Evolutionary conservation across 768 basidiomycete species (phyloP).

Genomic region (Termitomyces sp.): DNA sequence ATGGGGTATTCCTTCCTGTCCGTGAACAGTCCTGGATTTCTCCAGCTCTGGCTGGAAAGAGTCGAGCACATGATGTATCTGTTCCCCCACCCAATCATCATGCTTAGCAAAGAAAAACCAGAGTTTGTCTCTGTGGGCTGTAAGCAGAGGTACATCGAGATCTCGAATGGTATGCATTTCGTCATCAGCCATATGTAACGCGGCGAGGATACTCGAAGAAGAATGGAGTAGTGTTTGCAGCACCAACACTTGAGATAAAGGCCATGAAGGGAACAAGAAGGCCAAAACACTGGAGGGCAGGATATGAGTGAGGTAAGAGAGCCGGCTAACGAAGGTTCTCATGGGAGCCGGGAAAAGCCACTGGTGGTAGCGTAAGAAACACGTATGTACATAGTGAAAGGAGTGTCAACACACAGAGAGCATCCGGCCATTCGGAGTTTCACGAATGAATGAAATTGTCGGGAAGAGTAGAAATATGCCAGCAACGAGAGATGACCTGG

Average conservation of each 20-base stretch:
- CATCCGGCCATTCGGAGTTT: constrained; percentile 59
- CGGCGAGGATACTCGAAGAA: constrained; percentile 46
- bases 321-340: constrained; percentile 32
- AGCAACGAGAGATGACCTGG: constrained; percentile 31
- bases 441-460: constrained; percentile 57
- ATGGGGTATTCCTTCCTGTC: constrained; percentile 52
- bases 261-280: constrained; percentile 48
- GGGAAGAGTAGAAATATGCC: constrained; percentile 67
- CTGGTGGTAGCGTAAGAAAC: constrained; percentile 23
- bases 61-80: constrained; percentile 41
- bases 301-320: constrained; percentile 43
- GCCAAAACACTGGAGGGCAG: constrained; percentile 36
- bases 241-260: constrained; percentile 39
- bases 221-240: constrained; percentile 49
- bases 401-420: constrained; percentile 45
- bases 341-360: constrained; percentile 48
- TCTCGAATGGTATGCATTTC: constrained; percentile 63
- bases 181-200: constrained; percentile 59
- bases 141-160: constrained; percentile 45
- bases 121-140: constrained; percentile 32
- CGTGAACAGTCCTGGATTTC: constrained; percentile 38
- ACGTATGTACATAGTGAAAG: background rate
- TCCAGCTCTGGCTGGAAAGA: constrained; percentile 32
- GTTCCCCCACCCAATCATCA: constrained; percentile 70
- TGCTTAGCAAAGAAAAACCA: constrained; percentile 56